Evolutionary conservation across 257 asterid species (phyloP).

Genomic region (Knoxia roxburghii): DNA sequence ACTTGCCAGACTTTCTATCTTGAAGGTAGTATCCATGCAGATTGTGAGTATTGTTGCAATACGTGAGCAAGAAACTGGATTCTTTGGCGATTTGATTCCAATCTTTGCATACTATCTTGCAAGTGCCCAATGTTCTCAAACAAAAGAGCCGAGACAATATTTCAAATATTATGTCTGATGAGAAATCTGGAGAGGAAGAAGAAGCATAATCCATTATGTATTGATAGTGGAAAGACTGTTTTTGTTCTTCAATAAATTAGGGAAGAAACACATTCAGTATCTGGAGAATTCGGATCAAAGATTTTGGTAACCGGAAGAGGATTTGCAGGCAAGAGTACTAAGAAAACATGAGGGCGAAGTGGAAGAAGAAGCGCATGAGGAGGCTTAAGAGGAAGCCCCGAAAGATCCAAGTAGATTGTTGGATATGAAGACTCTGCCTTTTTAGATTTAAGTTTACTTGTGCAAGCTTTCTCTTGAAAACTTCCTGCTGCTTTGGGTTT

Average conservation of each 20-base stretch:
- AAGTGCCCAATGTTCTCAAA: constrained; percentile 5
- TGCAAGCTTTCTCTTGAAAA: neutral
- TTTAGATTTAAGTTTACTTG: constrained; percentile 1
- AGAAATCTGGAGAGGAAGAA: neutral
- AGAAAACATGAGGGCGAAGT: constrained; percentile 31
- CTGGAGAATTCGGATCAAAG: neutral
- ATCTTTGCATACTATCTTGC: constrained; percentile 6
- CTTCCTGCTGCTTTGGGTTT: constrained; percentile 1
- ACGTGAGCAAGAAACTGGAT: constrained; percentile 8
- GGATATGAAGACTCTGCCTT: neutral
- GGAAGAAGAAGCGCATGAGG: constrained; percentile 51
- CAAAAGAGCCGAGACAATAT: constrained; percentile 5
- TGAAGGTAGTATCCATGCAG: constrained; percentile 8
- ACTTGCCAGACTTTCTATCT: neutral
- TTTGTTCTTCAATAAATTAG: too few species aligned
- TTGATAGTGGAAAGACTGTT: too few species aligned
- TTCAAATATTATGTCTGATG: constrained; percentile 8
- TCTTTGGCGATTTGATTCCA: neutral
- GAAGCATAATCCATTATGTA: too few species aligned
- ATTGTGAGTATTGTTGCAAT: constrained; percentile 9
- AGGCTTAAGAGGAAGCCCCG: constrained; percentile 44
- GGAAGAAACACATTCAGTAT: too few species aligned
- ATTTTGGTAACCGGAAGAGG: neutral
- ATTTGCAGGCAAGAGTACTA: neutral
- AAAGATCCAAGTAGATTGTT: constrained; percentile 36